Evolutionary conservation across 2,329 filamentous ascomycete genomes (phyloP).

Genomic region (Fonsecaea multimorphosa): DNA sequence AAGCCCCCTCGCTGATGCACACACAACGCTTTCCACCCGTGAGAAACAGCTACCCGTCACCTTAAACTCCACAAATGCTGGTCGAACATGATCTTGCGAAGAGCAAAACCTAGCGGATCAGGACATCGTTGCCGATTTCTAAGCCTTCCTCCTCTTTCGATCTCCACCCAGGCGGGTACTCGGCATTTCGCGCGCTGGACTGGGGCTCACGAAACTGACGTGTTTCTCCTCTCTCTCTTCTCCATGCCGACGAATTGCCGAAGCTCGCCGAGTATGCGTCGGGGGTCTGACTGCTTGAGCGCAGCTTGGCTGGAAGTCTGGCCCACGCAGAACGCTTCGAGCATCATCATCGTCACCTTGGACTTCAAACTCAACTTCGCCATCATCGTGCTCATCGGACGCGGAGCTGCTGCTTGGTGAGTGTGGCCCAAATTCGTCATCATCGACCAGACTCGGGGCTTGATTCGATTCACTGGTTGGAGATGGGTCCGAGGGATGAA

Average conservation of each 20-base stretch:
- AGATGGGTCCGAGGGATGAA: conserved; percentile 38
- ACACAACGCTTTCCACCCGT: conserved; percentile 8
- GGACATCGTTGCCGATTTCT: conserved; percentile 7
- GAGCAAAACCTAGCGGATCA: conserved; percentile 20
- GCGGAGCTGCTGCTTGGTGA: conserved; percentile 65
- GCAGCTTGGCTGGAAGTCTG: conserved; percentile 45
- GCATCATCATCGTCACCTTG: conserved; percentile 53
- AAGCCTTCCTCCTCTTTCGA: conserved; percentile 29
- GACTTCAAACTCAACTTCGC: conserved; percentile 58
- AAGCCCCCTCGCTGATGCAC: conserved; percentile 19
- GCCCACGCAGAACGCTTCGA: conserved; percentile 40
- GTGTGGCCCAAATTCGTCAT: conserved; percentile 75
- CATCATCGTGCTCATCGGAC: conserved; percentile 58
- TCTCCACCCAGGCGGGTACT: conserved; percentile 25
- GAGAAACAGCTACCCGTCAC: conserved; percentile 1
- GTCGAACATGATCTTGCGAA: conserved; percentile 13
- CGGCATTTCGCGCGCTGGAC: conserved; percentile 39
- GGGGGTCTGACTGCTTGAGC: conserved; percentile 46
- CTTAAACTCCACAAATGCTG: conserved; percentile 20
- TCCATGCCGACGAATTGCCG: conserved; percentile 41
- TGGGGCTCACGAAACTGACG: conserved; percentile 47
- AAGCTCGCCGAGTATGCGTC: conserved; percentile 44
- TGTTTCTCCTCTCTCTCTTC: conserved; percentile 46
- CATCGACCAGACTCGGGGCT: conserved; percentile 78
- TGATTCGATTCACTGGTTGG: conserved; percentile 70